These are phyloP conservation scores for Fraxinus nigra DNA, from an alignment of 305 asterid genomes.

Conservation along the genomic window DNA sequence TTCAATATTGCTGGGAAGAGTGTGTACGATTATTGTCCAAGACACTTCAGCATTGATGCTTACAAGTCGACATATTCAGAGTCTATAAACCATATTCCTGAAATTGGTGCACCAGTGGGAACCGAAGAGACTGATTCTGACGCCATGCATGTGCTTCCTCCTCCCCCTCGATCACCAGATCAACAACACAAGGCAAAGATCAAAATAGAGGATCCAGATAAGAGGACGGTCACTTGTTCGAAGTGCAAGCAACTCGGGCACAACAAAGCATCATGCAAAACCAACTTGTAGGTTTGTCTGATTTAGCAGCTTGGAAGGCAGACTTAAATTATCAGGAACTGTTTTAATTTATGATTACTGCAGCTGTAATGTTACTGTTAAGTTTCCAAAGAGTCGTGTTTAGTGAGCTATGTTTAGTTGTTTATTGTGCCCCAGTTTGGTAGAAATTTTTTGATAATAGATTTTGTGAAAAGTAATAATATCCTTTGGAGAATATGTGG, in stretches of 20 bases:
- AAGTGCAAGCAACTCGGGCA: slow-evolving; percentile 89
- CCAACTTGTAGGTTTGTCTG: slow-evolving; percentile 19
- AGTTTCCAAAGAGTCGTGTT: background rate
- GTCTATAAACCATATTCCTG: slow-evolving; percentile 49
- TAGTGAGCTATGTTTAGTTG: background rate
- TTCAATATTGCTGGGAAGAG: slow-evolving; percentile 45
- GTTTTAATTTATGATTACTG: slow-evolving; percentile 2
- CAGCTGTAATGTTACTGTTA: background rate
- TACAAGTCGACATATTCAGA: slow-evolving; percentile 52
- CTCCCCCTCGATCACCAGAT: slow-evolving; percentile 39
- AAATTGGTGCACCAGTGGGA: slow-evolving; percentile 34
- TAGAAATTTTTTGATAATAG: background rate
- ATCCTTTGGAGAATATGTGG: background rate
- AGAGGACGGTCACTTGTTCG: slow-evolving; percentile 86
- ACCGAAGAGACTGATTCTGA: slow-evolving; percentile 43
- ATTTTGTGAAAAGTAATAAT: background rate
- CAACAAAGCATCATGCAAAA: slow-evolving; percentile 84
- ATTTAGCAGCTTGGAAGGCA: background rate
- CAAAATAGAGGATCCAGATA: slow-evolving; percentile 55
- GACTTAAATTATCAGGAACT: background rate
- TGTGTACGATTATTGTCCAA: slow-evolving; percentile 68
- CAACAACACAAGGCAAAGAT: slow-evolving; percentile 50
- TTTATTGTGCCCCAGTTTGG: background rate
- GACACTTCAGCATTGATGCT: slow-evolving; percentile 54
- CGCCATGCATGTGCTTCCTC: slow-evolving; percentile 60